Percentiles rank a stretch among this genome's conserved stretches.
Conservation (phyloP, 768 basidiomycete species). For the Hypsizygus marmoreus region DNA sequence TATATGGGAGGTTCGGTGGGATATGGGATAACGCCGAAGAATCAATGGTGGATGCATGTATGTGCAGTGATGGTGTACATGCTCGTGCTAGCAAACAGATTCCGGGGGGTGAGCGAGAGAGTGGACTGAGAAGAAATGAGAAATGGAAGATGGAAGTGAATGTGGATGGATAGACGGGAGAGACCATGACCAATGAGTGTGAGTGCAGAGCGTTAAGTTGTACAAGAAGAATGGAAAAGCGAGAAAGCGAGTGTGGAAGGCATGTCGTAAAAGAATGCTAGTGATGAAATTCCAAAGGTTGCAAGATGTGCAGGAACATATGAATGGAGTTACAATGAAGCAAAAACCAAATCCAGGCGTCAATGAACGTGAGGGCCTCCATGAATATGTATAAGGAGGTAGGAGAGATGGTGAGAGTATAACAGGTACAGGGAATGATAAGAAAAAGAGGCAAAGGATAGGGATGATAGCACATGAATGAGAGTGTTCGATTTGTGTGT, state of each 20-base stretch:
- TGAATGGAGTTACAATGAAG: not conserved
- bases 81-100: constrained; percentile 42
- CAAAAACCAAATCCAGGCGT: not conserved
- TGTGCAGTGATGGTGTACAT: constrained; percentile 24
- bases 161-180: not conserved
- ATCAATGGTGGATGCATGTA: not conserved
- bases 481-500: too few relatives aligned
- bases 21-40: constrained; percentile 1
- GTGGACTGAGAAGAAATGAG: constrained; percentile 1
- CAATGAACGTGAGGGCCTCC: constrained; percentile 5
- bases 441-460: not conserved
- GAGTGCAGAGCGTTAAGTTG: constrained; percentile 10
- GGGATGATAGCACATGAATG: not conserved
- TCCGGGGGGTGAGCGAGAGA: constrained; percentile 19
- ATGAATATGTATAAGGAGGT: not conserved
- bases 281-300: constrained; percentile 1
- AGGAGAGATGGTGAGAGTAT: not conserved
- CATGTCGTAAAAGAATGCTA: not conserved
- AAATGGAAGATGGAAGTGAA: constrained; percentile 1
- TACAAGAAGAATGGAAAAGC: constrained; percentile 5
- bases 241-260: constrained; percentile 8
- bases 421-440: not conserved
- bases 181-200: constrained; percentile 6
- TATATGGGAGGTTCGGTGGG: too few relatives aligned
- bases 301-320: constrained; percentile 1